Conservation (phyloP, 192 early-diverging fungal species). For the Backusella morwellensis region DNA sequence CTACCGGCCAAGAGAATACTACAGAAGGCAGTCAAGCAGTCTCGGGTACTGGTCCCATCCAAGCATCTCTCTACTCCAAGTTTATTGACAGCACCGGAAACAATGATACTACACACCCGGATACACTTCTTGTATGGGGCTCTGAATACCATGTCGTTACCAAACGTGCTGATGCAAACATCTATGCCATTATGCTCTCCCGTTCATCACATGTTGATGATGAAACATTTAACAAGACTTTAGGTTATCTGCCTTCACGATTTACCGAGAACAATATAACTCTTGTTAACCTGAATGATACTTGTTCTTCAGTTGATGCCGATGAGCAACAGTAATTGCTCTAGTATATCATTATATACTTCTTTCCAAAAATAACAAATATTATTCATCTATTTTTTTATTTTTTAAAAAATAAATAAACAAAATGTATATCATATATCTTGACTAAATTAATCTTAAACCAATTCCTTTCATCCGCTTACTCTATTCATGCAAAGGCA, state of each 20-base stretch:
- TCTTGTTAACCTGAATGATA: background rate
- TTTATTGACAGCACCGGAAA: background rate
- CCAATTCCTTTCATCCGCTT: too few species aligned
- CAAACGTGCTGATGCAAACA: background rate
- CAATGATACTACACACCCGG: background rate
- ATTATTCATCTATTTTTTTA: background rate
- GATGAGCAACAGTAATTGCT: background rate
- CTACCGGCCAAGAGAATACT: background rate
- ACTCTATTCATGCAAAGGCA: too few species aligned
- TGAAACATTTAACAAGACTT: constrained; percentile 3
- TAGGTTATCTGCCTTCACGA: background rate
- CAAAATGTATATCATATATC: too few species aligned
- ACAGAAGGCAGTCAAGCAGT: background rate
- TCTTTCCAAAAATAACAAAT: too few species aligned
- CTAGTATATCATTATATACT: too few species aligned
- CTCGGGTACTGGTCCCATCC: background rate
- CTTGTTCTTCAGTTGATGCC: background rate
- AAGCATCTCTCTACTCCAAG: background rate
- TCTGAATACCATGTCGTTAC: background rate
- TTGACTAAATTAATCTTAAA: too few species aligned
- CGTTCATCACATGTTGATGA: background rate
- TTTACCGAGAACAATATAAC: background rate
- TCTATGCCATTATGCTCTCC: constrained; percentile 7
- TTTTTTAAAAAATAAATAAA: background rate
- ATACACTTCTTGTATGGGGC: constrained; percentile 1